Evolutionary conservation across 768 basidiomycete species (phyloP).

Genomic region (Cyclocybe cylindracea): DNA sequence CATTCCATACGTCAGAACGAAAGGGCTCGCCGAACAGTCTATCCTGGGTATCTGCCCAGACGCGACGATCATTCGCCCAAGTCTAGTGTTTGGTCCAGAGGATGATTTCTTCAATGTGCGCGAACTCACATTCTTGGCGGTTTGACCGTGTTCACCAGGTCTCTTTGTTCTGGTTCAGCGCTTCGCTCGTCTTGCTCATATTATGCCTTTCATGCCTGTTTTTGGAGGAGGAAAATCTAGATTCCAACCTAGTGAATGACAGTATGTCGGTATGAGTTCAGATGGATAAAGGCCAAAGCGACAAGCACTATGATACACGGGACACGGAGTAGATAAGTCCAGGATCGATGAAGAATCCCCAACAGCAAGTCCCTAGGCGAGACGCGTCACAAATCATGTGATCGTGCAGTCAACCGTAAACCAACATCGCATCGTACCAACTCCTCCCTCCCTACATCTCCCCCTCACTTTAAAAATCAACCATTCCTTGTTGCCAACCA

Average conservation of each 20-base stretch:
- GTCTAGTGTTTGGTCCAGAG: conserved; percentile 74
- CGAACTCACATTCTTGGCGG: conserved; percentile 20
- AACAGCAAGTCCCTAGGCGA: too few relatives aligned
- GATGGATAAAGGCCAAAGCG: too few relatives aligned
- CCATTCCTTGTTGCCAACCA: too few relatives aligned
- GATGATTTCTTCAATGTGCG: conserved; percentile 76
- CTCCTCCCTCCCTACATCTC: too few relatives aligned
- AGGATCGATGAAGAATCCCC: too few relatives aligned
- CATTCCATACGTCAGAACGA: conserved; percentile 63
- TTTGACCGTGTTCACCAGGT: neutral
- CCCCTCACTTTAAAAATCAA: too few relatives aligned
- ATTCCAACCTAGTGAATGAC: conserved; percentile 79
- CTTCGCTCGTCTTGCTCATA: conserved; percentile 59
- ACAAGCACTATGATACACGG: too few relatives aligned
- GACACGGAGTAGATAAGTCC: too few relatives aligned
- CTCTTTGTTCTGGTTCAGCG: conserved; percentile 36
- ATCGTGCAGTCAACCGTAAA: too few relatives aligned
- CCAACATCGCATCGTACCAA: too few relatives aligned
- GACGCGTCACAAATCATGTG: too few relatives aligned
- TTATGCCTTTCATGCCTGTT: conserved; percentile 74
- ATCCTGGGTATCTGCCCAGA: conserved; percentile 45
- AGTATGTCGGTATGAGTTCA: too few relatives aligned
- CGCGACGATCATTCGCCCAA: conserved; percentile 69
- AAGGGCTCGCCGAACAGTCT: conserved; percentile 60
- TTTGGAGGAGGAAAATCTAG: conserved; percentile 66